phyloP scores from a whole-genome alignment of 1,284 basidiomycete species.

The Malassezia dermatis region DNA sequence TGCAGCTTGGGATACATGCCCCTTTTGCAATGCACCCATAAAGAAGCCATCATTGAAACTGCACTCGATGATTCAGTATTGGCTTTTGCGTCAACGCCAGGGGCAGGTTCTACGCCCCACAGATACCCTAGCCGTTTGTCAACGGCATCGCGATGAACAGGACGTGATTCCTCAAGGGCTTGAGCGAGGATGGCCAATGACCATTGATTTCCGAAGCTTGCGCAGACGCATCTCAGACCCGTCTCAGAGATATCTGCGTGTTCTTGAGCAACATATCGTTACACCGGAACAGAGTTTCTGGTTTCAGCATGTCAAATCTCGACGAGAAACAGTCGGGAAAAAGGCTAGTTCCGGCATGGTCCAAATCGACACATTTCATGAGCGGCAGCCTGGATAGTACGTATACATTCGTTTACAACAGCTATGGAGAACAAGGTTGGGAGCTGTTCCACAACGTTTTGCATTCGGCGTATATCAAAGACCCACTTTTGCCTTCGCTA shows the following conservation, averaged over 20 bases:
- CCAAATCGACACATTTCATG: conserved; percentile 9
- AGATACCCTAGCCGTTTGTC: conserved; percentile 16
- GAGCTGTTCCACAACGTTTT: conserved; percentile 14
- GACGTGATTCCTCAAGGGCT: conserved; percentile 10
- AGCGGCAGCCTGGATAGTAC: conserved; percentile 14
- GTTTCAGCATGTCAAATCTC: neutral
- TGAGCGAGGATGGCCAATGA: conserved; percentile 6
- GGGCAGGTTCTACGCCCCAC: conserved; percentile 10
- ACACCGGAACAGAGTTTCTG: conserved; percentile 10
- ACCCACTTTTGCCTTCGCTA: conserved; percentile 12
- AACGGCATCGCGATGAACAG: conserved; percentile 15
- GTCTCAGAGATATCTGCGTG: conserved; percentile 3
- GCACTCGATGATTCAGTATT: conserved; percentile 3
- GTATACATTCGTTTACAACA: neutral
- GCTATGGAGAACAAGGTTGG: conserved; percentile 15
- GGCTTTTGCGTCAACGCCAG: neutral
- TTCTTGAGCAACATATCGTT: conserved; percentile 9
- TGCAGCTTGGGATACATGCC: neutral
- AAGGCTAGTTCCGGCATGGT: neutral
- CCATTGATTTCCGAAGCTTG: conserved; percentile 4
- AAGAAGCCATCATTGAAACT: neutral
- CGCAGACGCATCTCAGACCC: conserved; percentile 11
- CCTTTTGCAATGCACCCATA: conserved; percentile 8
- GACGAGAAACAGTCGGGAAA: neutral
- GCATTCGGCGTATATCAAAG: conserved; percentile 5